Conservation (phyloP, 768 basidiomycete species). For the Mycena alexandri region DNA sequence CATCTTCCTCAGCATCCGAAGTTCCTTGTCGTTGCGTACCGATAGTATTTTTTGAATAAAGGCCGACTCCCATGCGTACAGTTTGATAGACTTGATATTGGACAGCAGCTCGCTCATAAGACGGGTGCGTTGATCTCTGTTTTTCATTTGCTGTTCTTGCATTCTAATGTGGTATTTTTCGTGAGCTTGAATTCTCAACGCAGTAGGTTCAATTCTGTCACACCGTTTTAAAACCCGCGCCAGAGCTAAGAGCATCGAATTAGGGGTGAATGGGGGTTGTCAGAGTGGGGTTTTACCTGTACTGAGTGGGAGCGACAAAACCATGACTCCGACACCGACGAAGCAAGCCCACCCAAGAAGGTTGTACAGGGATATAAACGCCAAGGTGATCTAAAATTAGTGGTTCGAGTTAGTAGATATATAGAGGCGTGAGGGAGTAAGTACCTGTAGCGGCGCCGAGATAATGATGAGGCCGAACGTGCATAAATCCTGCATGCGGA, state of each 20-base stretch:
- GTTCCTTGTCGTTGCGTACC: constrained; percentile 85
- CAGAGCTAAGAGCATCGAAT: constrained; percentile 54
- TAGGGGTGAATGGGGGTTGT: not conserved
- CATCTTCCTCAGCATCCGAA: constrained; percentile 86
- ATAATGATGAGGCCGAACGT: constrained; percentile 87
- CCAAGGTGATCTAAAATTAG: constrained; percentile 75
- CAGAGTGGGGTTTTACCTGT: constrained; percentile 55
- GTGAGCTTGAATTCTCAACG: too few relatives aligned
- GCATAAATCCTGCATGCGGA: constrained; percentile 83
- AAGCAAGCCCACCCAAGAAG: constrained; percentile 94
- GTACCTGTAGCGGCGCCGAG: constrained; percentile 87
- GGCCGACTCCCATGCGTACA: constrained; percentile 96
- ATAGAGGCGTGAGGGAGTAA: not conserved
- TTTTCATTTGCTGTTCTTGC: constrained; percentile 94
- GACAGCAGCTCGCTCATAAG: constrained; percentile 94
- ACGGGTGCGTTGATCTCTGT: constrained; percentile 84
- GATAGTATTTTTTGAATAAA: constrained; percentile 85
- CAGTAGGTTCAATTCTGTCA: too few relatives aligned
- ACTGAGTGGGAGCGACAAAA: constrained; percentile 83
- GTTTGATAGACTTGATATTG: constrained; percentile 89
- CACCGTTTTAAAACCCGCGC: constrained; percentile 78
- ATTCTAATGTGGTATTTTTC: too few relatives aligned
- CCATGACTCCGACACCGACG: constrained; percentile 90
- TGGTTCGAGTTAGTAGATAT: not conserved
- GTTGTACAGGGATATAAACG: constrained; percentile 90